Base-by-base conservation (phyloP, 2,329 filamentous ascomycete species). In the Fusarium equiseti region DNA sequence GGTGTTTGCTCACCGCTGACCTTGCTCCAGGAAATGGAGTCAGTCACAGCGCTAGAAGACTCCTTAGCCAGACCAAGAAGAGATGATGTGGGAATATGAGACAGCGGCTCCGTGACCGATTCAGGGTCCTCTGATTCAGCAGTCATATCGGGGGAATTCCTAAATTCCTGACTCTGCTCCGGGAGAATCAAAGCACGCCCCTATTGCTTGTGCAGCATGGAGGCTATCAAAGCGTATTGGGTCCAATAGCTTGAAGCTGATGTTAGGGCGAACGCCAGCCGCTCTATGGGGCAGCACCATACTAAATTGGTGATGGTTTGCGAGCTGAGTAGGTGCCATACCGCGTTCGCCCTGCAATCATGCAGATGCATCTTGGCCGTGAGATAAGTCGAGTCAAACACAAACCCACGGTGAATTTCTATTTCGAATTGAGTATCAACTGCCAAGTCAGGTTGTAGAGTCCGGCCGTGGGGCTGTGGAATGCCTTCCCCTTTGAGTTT, bases 101-200 rank as follows among this genome's bases (percentile, higher is more conserved):
- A 70, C 68, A 71, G 54, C 51, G 59, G 63, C 54, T 68, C 31
- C 51, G 38, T 62, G 60, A 24, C 24, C 40, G 49, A 63, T 70
- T 49, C 24, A 57, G 68, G 63, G 59, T 53, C 63, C 56, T 69
- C 56, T 59, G 51, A 52, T 50, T 40, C 49, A 66, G n/a, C 29
- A n/a, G 48, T 45, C 62, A 42, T 40, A 60, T 54, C 62, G 43
- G 24, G 54, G 31, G 40, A 53, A 24, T 44, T 46, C 31, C 40
- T 64, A 22, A 26, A 16, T 43, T 51, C 40, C 40, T 65, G 32
- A 38, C 24, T 59, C 51, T 54, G 57, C 16, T 29, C 29, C 22
- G 29, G 22, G 22, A 38, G 31, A 26, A 60, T 70, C 56, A 51
- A 56, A 53, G 52, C 70, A 68, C 68, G 67, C 70, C 60, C 62